phyloP scores from a whole-genome alignment of 352 stramenopile genomes.

The Globisporangium acanthophoron region DNA sequence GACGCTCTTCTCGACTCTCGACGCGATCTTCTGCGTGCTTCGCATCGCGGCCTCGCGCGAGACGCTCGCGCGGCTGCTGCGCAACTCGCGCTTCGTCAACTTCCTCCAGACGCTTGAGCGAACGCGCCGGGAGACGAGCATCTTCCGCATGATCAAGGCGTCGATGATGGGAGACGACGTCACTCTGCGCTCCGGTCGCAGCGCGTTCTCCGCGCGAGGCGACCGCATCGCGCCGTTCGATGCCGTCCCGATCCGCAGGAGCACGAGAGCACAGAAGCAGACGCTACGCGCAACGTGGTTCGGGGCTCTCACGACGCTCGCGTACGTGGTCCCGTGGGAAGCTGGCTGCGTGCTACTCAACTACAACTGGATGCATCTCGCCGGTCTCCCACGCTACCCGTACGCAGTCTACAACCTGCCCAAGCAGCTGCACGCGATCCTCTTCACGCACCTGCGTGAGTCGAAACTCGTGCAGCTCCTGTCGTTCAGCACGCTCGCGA shows the following conservation, averaged over 20 bases:
- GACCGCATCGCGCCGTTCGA: slow-evolving; percentile 15
- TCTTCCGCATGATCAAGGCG: slow-evolving; percentile 3
- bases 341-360: slow-evolving; percentile 17
- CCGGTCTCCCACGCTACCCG: slow-evolving; percentile 23
- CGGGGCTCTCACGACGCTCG: slow-evolving; percentile 1
- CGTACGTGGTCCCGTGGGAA: slow-evolving; percentile 32
- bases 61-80: slow-evolving; percentile 1
- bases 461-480: slow-evolving; percentile 22
- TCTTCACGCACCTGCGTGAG: slow-evolving; percentile 19
- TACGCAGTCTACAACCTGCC: slow-evolving; percentile 14
- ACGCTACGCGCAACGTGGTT: slow-evolving; percentile 1
- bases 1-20: slow-evolving; percentile 21
- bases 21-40: slow-evolving; percentile 11
- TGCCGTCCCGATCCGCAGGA: slow-evolving; percentile 5
- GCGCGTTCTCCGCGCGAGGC: slow-evolving; percentile 9
- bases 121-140: slow-evolving; percentile 5
- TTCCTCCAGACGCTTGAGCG: slow-evolving; percentile 2
- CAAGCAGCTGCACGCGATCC: slow-evolving; percentile 15
- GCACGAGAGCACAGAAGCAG: neutral
- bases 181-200: slow-evolving; percentile 5
- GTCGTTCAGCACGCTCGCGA: slow-evolving; percentile 42
- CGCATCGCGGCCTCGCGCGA: slow-evolving; percentile 4
- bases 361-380: slow-evolving; percentile 43
- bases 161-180: slow-evolving; percentile 4
- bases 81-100: neutral